Percentiles rank a stretch among this genome's conserved stretches.
These are phyloP conservation scores for Papiliotrema laurentii DNA, from an alignment of 1,284 basidiomycete genomes.

Conservation along the genomic window DNA sequence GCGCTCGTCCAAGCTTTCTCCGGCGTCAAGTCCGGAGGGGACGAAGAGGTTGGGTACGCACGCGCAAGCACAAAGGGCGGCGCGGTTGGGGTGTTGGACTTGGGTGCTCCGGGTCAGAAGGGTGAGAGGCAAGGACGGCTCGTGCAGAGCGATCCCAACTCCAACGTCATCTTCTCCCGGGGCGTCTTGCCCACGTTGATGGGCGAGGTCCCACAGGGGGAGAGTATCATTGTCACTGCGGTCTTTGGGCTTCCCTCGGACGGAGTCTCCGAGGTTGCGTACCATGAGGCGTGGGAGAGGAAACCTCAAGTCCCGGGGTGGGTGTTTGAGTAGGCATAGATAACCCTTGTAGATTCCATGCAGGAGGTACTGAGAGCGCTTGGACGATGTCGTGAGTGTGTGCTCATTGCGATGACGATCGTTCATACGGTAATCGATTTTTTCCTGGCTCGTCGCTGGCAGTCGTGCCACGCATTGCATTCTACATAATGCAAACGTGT, in stretches of 20 bases:
- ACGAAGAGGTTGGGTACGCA: conserved; percentile 42
- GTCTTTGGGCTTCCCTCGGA: conserved; percentile 61
- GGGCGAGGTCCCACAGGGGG: conserved; percentile 51
- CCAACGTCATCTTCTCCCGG: conserved; percentile 64
- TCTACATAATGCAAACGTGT: too few relatives aligned
- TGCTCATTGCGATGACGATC: too few relatives aligned
- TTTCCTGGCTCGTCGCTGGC: too few relatives aligned
- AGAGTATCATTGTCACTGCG: conserved; percentile 61
- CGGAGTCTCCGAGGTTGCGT: conserved; percentile 16
- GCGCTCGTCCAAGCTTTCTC: conserved; percentile 52
- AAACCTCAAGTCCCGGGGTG: conserved; percentile 31
- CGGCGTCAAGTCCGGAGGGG: conserved; percentile 35
- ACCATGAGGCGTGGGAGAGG: conserved; percentile 35
- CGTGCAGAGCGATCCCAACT: conserved; percentile 67
- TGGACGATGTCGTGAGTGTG: too few relatives aligned
- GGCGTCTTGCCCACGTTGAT: conserved; percentile 63
- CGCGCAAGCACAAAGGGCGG: conserved; percentile 61
- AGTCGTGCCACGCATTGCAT: too few relatives aligned
- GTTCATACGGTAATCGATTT: too few relatives aligned
- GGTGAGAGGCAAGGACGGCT: conserved; percentile 48
- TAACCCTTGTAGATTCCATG: too few relatives aligned
- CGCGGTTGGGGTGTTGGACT: conserved; percentile 59
- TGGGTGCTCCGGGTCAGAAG: conserved; percentile 33
- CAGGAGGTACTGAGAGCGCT: too few relatives aligned
- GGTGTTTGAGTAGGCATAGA: conserved; percentile 9